Evolutionary conservation across 2,329 filamentous ascomycete genomes (phyloP), one percentile per base, ranked within the genome.

Genomic region (Escovopsis sp.): DNA sequence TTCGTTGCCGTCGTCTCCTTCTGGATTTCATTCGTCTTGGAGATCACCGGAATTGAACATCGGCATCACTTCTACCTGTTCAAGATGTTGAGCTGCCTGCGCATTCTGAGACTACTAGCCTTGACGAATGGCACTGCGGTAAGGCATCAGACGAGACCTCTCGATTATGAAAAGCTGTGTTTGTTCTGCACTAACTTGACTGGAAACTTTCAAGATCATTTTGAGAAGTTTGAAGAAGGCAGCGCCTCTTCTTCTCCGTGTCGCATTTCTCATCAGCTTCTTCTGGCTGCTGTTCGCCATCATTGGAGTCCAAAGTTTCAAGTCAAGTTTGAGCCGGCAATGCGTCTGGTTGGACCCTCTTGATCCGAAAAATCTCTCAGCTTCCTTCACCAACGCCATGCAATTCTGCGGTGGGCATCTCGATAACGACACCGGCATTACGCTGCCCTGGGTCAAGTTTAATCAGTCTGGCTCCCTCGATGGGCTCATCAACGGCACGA

Each of bases 231-330:
- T 98, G 47, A 98, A 98, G 59, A 94, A 94, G 58, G 88, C 91
- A 2, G 86, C 89, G 0, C 91, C 93, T 2, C 69, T 94, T 33
- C 75, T 98, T 23, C 77, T 95, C 26, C 86, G 94, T 48, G 88
- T 98, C 30, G 88, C 85, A 2, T 95, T 98, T 57, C 69, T 98
- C 19, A 87, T 98, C 50, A 75, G 84, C 12, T 98, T 98, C 64
- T 98, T 98, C 63, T 98, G 91, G 91, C 73, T 98, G 36, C 66
- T 96, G 10, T 98, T 98, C 64, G 91, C 87, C 33, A 95, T 98
- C 48, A 80, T 98, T 45, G 93, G 91, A 6, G 83, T 98, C 19
- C 93, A 98, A 59, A 94, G 85, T 62, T 98, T 98, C 67, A 89
- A 89, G 62, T 80, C 82, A 8, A 89, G 84, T 59, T 62, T 89